Base-by-base conservation (phyloP, 345 rosid genomes). In the Gossypium raimondii region DNA sequence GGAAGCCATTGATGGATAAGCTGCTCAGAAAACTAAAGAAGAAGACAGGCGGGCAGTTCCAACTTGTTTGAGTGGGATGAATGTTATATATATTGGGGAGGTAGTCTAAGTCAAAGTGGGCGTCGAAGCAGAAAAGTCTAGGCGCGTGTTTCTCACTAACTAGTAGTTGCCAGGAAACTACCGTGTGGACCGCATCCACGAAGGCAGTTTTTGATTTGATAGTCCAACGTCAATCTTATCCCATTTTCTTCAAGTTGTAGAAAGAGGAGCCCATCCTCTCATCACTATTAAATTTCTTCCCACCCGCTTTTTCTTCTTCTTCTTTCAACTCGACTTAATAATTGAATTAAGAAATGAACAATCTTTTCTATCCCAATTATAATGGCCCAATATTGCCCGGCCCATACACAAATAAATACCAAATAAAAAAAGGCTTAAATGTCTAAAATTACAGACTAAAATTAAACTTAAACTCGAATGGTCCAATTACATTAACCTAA, bases 81-180 rank as follows among this genome's bases (percentile, higher is more conserved):
- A 48, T 67, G 34, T 3, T 18, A 13, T 22, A 45, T 66, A 44
- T 18, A 34, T 5, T 1, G 11, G 12, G 61, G 5, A 0, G 3
- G 10, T 2, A 41, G 11, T 64, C 4, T 11, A 63, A 27, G 60
- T 48, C 73, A 68, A 68, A 68, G 24, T 4, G 3, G 9, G 60
- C 3, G 41, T 9, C 59, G 16, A 27, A 3, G 9, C 13, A 17
- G 18, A 17, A 18, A 69, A 69, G 60, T 69, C 73, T 51, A 17
- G 2, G 60, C 25, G 47, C 73, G 25, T 69, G 59, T 9, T 4
- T 1, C 3, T 4, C 24, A 27, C 44, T 24, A 22, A 18, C 60
- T 17, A 2, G 60, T 2, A 16, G 60, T 52, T 69, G 60, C 73
- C 24, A 69, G 45, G 73, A 69, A 69, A 52, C 73, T 51, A 27